Percentiles rank a stretch among this genome's conserved stretches.
These are phyloP conservation scores for Fistulinella cinereoalba DNA, from an alignment of 1,284 basidiomycete species.

Conservation along the genomic window DNA sequence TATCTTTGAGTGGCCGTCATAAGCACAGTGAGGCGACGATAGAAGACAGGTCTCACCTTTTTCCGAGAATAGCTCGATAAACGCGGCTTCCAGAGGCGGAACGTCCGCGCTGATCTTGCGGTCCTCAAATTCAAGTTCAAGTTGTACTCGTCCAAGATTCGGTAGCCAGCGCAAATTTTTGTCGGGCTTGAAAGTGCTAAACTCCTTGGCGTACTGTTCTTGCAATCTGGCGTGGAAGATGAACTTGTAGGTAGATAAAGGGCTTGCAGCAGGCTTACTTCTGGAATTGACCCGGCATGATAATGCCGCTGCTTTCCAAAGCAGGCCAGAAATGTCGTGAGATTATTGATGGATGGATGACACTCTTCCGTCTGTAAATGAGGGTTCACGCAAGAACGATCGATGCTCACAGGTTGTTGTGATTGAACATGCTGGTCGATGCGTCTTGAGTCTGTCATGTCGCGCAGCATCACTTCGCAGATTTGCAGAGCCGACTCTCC, in stretches of 20 bases:
- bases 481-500: constrained; percentile 88
- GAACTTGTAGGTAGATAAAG: constrained; percentile 1
- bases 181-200: constrained; percentile 81
- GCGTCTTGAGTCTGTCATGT: constrained; percentile 90
- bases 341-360: constrained; percentile 84
- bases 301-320: constrained; percentile 68
- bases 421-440: constrained; percentile 83
- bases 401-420: constrained; percentile 54
- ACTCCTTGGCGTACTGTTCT: constrained; percentile 73
- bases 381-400: neutral
- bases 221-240: constrained; percentile 53
- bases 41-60: constrained; percentile 43
- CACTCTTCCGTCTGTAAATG: constrained; percentile 22
- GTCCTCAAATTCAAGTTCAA: constrained; percentile 81
- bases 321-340: constrained; percentile 93
- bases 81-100: constrained; percentile 82
- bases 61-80: constrained; percentile 82
- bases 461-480: constrained; percentile 95
- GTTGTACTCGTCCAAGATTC: constrained; percentile 76
- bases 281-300: constrained; percentile 81
- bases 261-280: constrained; percentile 45
- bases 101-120: constrained; percentile 74
- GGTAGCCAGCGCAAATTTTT: constrained; percentile 86
- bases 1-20: constrained; percentile 41
- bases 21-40: neutral